Percentiles rank a stretch among this genome's conserved stretches.
Conservation (phyloP, 208 protist species). For the Crithidia thermophila region DNA sequence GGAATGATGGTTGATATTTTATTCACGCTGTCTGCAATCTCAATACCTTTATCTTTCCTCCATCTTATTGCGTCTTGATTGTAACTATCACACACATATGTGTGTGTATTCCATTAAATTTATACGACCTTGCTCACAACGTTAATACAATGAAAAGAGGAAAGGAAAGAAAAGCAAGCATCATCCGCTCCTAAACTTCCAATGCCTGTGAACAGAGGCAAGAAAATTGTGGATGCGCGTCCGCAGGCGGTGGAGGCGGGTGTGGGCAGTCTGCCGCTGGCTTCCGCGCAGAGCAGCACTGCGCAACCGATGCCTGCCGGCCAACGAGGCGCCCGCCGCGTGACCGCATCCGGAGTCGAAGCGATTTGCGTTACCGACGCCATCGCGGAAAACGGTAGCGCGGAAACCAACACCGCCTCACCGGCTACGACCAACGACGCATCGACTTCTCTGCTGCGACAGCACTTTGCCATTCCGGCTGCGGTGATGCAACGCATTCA, state of each 20-base stretch:
- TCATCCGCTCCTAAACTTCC: background rate
- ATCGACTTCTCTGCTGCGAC: background rate
- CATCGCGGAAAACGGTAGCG: background rate
- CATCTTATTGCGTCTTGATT: no score
- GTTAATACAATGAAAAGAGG: no score
- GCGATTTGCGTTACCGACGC: no score
- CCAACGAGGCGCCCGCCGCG: conserved; percentile 10
- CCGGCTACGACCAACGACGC: background rate
- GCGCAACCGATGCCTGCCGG: no score
- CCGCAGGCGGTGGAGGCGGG: conserved; percentile 20
- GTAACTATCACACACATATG: no score
- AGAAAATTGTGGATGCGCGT: conserved; percentile 25
- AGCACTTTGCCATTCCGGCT: conserved; percentile 33
- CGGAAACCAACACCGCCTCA: background rate
- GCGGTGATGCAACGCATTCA: conserved; percentile 43
- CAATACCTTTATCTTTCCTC: no score
- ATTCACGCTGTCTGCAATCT: no score
- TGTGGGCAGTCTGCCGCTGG: conserved; percentile 20
- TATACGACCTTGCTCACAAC: no score
- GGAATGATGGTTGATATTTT: no score
- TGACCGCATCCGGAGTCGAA: conserved; percentile 19
- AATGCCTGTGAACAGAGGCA: conserved; percentile 36
- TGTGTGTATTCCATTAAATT: no score
- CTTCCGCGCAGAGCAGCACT: background rate
- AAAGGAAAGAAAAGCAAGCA: no score